These are phyloP conservation scores for Aspergillus pseudotamarii DNA, from an alignment of 2,329 filamentous ascomycete genomes.

Conservation along the genomic window DNA sequence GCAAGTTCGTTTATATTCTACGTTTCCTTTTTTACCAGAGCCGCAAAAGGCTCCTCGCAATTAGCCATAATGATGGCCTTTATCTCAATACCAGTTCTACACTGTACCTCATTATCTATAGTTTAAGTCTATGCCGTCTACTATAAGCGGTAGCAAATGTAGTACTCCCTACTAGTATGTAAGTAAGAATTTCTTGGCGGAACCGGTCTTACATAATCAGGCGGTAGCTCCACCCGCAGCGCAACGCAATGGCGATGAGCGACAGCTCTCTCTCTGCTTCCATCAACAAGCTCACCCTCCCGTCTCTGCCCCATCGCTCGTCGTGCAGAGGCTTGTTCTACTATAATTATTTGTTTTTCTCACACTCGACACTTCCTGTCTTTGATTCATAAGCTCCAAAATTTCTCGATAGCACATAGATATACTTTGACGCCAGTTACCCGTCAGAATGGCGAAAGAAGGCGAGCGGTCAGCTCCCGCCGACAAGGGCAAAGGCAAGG, in stretches of 20 bases:
- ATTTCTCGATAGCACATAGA: constrained; percentile 18
- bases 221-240: constrained; percentile 29
- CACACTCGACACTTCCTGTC: constrained; percentile 5
- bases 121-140: too few species aligned
- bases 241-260: constrained; percentile 28
- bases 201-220: constrained; percentile 26
- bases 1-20: too few species aligned
- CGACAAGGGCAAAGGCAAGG: constrained; percentile 98
- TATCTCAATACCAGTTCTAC: too few species aligned
- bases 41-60: too few species aligned
- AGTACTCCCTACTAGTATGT: too few species aligned
- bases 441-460: constrained; percentile 80
- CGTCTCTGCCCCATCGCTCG: constrained; percentile 22
- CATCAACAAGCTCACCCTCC: constrained; percentile 31
- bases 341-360: constrained; percentile 20
- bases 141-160: neutral
- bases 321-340: constrained; percentile 17
- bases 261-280: constrained; percentile 28
- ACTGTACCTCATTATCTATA: too few species aligned
- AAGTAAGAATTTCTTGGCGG: constrained; percentile 18
- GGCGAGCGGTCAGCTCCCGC: constrained; percentile 79
- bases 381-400: constrained; percentile 9
- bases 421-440: constrained; percentile 35
- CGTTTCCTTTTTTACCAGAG: too few species aligned
- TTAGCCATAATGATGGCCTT: too few species aligned